Base-by-base conservation (phyloP, 1,284 basidiomycete species). In the Cryptococcus hybrid region DNA sequence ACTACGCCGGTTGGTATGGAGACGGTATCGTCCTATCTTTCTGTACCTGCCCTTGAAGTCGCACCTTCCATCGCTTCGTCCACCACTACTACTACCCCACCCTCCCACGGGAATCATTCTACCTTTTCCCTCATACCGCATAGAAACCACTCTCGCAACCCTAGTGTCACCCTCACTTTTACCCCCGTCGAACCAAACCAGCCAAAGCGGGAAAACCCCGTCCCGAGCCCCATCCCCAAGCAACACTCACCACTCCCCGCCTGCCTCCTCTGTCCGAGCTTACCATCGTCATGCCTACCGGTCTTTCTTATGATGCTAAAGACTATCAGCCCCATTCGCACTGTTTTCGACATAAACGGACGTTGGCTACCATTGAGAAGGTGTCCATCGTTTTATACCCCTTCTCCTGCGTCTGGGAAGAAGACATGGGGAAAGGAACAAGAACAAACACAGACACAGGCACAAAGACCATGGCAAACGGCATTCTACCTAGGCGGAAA, bases 281-380 rank as follows among this genome's bases (percentile, higher is more conserved):
- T 5, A 54, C 48, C 1, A 48, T 61, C 39, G 47, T 58, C 43
- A 24, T 61, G 15, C 60, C 60, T 8, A 56, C 53, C 37, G 60
- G 60, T 30, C 34, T 47, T 15, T 58, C 57, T 24, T 61, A 58
- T 43, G 60, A 61, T 48, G 50, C 51, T 0, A 56, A 61, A 47
- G 60, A 61, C 46, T 61, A 61, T 38, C 39, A 52, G 34, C 51
- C 48, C 4, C 50, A 56, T 51, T 47, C 52, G 6, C 56, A 58
- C 38, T 49, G 55, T 30, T 61, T 61, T 51, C 36, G 50, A 4
- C 54, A 56, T 37, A 38, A 56, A 30, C 38, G 43, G 36, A 51
- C 46, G 12, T 8, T 60, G 18, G 13, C 38, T 13, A 34, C 34
- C 30, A 47, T 61, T 9, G 18, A 47, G 11, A 47, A 40, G 9